These are phyloP conservation scores for Saccharomycopsis synnaedendra DNA, from an alignment of 805 yeast species.

Conservation along the genomic window DNA sequence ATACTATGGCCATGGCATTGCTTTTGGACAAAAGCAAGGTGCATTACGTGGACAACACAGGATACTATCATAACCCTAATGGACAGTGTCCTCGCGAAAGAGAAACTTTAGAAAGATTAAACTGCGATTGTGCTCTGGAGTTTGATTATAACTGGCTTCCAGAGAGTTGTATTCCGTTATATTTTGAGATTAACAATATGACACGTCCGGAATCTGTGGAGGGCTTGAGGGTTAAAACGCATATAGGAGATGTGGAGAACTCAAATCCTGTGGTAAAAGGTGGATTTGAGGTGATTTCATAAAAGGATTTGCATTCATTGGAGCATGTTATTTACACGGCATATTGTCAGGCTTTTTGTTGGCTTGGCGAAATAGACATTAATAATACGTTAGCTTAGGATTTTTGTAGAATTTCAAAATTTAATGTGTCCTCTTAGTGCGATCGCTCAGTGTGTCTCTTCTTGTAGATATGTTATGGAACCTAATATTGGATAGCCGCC, in stretches of 20 bases:
- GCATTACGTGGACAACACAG: constrained; percentile 36
- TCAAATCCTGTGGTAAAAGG: constrained; percentile 14
- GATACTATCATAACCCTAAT: constrained; percentile 46
- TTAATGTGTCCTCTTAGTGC: too few species aligned
- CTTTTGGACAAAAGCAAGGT: constrained; percentile 22
- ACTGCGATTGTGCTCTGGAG: constrained; percentile 39
- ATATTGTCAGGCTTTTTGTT: too few species aligned
- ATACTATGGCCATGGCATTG: constrained; percentile 32
- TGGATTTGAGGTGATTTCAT: constrained; percentile 6
- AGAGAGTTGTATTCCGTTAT: constrained; percentile 39
- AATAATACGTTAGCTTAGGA: too few species aligned
- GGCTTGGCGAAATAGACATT: too few species aligned
- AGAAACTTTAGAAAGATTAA: constrained; percentile 32
- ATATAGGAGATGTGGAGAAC: constrained; percentile 7
- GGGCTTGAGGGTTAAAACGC: constrained; percentile 13
- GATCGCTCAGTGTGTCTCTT: too few species aligned
- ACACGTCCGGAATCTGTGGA: constrained; percentile 23
- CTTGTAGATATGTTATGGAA: too few species aligned
- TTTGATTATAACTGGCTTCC: constrained; percentile 40
- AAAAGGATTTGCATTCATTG: not conserved
- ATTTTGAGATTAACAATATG: constrained; percentile 24
- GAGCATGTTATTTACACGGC: too few species aligned
- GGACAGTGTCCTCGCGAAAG: constrained; percentile 47
- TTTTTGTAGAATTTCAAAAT: too few species aligned
- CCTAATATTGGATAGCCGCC: too few species aligned